Base-by-base conservation (phyloP, 1,284 basidiomycete species). In the Moniliella sp. region DNA sequence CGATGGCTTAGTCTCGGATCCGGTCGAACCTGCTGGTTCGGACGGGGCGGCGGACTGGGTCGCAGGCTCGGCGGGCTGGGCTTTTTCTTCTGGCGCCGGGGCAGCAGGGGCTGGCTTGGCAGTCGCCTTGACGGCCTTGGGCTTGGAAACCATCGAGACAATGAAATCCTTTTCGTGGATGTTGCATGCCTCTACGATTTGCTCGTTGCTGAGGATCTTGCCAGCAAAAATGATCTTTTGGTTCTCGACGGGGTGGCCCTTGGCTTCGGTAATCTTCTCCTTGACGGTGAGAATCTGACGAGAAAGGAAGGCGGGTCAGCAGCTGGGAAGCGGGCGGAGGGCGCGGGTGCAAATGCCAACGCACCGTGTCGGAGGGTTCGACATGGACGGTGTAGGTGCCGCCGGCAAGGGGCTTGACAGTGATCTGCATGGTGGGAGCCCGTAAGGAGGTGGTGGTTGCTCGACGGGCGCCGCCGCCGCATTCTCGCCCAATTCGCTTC, bases 131-230 rank as follows among this genome's bases (percentile, higher is more conserved):
- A 21, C 29, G 3, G 29, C 18, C 18, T 65, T 39, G 44, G 84
- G 83, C 73, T 93, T 97, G 34, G 82, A 75, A 28, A 94, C 80
- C 88, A 97, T 97, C 28, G 97, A 72, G 12, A 99, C 91, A 38
- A 97, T 67, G 66, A 99, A 99, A 33, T 93, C 88, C 67, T 93
- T 97, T 65, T 97, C 88, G 66, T 93, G 86, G 67, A 97, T 80
- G 39, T 78, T 75, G 57, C 78, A 80, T 36, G 76, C 76, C 45
- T 73, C 78, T 23, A 99, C 71, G 1, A 76, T 78, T 67, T 84
- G 84, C 37, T 75, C 72, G 63, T 99, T 84, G 12, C 72, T 63
- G 25, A 97, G 69, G 30, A 99, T 78, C 68, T 93, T 91, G 40
- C 88, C 88, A 30, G 83, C 75, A 64, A 82, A 94, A 63, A 99